Evolutionary conservation across 1,284 basidiomycete species (phyloP), one percentile per base, ranked within the genome.

Genomic region (Moesziomyces antarcticus): DNA sequence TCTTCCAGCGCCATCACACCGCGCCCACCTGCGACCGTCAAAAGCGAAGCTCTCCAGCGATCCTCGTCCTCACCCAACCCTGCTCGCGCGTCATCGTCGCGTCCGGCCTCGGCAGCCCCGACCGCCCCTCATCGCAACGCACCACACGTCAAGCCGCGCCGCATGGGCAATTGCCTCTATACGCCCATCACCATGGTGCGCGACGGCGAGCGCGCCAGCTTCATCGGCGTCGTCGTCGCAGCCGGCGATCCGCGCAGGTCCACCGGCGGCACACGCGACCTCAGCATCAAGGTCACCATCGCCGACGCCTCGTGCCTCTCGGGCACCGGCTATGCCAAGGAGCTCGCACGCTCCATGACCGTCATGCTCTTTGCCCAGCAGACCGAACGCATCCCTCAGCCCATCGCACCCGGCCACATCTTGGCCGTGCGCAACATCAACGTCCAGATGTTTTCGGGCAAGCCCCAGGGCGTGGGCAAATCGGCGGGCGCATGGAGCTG

Each of bases 91-190:
- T 37, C 35, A 2, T 20, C 40, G 3, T 72, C 69, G 9, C 35
- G 63, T 3, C 56, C 59, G 14, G 30, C 59, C 37, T 65, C 60
- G 9, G 37, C 50, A 5, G 52, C 57, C 5, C 58, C 65, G 18
- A 25, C 43, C 22, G 27, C 46, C 5, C 62, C 58, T 10, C 57
- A 63, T 22, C 62, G 58, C 41, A 63, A 73, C 21, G 64, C 70
- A 7, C 70, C 70, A 20, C 50, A 73, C 40, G 64, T 73, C 63
- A 73, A 73, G 50, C 66, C 65, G 3, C 62, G 55, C n/a, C 60
- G 57, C 6, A 68, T 74, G 60, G 71, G 71, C 61, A 74, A 70
- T 30, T 63, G 61, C 62, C 44, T 66, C 49, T 79, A 79, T 37
- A 78, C 75, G 1, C 71, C 73, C 11, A 64, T 79, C 35, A 54